Base-by-base conservation (phyloP, 768 basidiomycete species). In the Termitomyces sp. region DNA sequence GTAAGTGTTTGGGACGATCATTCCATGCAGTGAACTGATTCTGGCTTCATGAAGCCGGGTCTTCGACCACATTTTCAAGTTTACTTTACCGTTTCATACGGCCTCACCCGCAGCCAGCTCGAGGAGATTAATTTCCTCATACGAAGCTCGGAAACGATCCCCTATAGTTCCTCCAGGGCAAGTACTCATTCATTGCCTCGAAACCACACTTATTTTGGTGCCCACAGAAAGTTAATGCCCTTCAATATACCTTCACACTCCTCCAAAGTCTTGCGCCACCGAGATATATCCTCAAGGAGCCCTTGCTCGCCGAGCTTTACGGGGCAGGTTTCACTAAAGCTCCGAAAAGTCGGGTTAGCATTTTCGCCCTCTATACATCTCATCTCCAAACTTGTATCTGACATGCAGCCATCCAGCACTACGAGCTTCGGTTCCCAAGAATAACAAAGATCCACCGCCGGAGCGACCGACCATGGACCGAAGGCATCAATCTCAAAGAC, bases 321-420 rank as follows among this genome's bases (percentile, higher is more conserved):
- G 92, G 93, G 13, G 93, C 89, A 4, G 89, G 92, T 1, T 95
- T 93, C 65, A 88, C 87, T 32, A 90, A 89, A 66, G 71, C 84
- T n/a, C 72, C 75, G 0, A 62, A 72, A 26, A 81, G 81, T 66
- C 73, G 79, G 65, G 90, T 90, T 54, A 35, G 54, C 48, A 24
- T 45, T 14, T 38, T 3, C 20, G 26, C 14, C 13, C 7, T 22
- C 4, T 20, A n/a, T 20, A 46, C 52, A 13, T 30, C 30, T 30
- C 46, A 22, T 18, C 24, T 36, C 16, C 16, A 26, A 1, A 46
- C 16, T 3, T n/a, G 14, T 10, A 32, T 60, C 32, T 47, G 40
- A 62, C 24, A 20, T 20, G 13, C n/a, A 35, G 45, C 51, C 44
- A 8, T 7, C 14, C 59, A 93, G 91, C 77, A 86, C 65, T 94